Evolutionary conservation across 352 stramenopile genomes (phyloP).

Genomic region (Pythium dissotocum): DNA sequence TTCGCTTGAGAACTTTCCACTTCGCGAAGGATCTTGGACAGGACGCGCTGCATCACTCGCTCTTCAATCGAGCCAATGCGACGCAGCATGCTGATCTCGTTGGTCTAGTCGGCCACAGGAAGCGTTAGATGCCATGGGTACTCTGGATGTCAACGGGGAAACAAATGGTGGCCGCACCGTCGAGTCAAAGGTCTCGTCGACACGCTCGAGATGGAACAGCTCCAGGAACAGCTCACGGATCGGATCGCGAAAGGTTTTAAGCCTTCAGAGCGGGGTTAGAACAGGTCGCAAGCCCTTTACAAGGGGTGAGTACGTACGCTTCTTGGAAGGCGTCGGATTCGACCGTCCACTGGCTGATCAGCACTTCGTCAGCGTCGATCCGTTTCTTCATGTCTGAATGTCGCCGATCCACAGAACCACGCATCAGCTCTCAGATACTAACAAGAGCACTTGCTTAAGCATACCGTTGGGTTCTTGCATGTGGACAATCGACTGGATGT

Average conservation of each 20-base stretch:
- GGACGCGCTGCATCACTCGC: conserved; percentile 63
- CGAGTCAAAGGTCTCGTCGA: conserved; percentile 43
- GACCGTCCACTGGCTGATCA: conserved; percentile 50
- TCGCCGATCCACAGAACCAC: neutral
- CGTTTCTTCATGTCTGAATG: conserved; percentile 48
- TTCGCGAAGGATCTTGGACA: conserved; percentile 58
- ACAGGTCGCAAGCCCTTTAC: neutral
- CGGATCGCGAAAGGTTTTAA: conserved; percentile 52
- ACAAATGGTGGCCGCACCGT: conserved; percentile 25
- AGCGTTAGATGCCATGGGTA: neutral
- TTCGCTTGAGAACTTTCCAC: conserved; percentile 22
- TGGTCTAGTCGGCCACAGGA: conserved; percentile 21
- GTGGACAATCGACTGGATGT: conserved; percentile 38
- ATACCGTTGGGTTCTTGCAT: conserved; percentile 50
- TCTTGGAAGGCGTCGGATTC: conserved; percentile 53
- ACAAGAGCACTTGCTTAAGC: neutral
- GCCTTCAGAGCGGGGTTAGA: conserved; percentile 25
- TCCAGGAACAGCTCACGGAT: conserved; percentile 56
- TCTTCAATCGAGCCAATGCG: conserved; percentile 62
- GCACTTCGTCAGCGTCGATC: conserved; percentile 47
- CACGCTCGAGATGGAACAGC: conserved; percentile 44
- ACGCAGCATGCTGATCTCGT: conserved; percentile 45
- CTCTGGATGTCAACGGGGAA: neutral
- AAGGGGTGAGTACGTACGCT: conserved; percentile 30
- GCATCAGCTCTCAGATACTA: neutral